These are phyloP conservation scores for Pleurotus citrinopileatus DNA, from an alignment of 768 basidiomycete genomes.

Conservation along the genomic window DNA sequence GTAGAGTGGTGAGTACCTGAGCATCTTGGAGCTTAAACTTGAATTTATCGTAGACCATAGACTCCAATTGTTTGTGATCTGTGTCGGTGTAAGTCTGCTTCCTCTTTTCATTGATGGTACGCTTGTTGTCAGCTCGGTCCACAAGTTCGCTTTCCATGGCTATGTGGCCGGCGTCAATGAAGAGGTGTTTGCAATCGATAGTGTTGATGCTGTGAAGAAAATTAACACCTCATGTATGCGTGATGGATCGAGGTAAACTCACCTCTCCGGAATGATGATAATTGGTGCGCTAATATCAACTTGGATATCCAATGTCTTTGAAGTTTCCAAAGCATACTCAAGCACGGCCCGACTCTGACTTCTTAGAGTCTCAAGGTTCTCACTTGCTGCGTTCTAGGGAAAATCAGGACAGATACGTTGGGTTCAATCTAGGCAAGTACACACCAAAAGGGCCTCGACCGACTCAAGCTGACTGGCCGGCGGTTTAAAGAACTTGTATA, in stretches of 20 bases:
- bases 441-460: constrained; percentile 85
- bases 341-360: constrained; percentile 94
- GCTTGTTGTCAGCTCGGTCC: constrained; percentile 68
- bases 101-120: constrained; percentile 77
- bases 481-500: constrained; percentile 89
- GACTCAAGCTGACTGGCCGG: constrained; percentile 94
- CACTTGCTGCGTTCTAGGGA: constrained; percentile 79
- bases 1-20: constrained; percentile 54
- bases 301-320: constrained; percentile 95
- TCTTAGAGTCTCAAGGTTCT: constrained; percentile 89
- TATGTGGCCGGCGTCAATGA: constrained; percentile 96
- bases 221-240: constrained; percentile 7
- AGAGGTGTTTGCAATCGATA: constrained; percentile 76
- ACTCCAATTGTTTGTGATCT: constrained; percentile 83
- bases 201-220: constrained; percentile 60
- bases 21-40: constrained; percentile 81
- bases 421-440: constrained; percentile 20
- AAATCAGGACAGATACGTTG: constrained; percentile 8
- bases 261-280: constrained; percentile 97
- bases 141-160: constrained; percentile 89
- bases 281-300: constrained; percentile 96
- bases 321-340: constrained; percentile 88
- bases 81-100: constrained; percentile 82
- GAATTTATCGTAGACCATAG: constrained; percentile 93
- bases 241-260: constrained; percentile 16